Evolutionary conservation across 257 asterid species (phyloP), one percentile per base, ranked within the genome.

Genomic region (Forsythia viridissima): DNA sequence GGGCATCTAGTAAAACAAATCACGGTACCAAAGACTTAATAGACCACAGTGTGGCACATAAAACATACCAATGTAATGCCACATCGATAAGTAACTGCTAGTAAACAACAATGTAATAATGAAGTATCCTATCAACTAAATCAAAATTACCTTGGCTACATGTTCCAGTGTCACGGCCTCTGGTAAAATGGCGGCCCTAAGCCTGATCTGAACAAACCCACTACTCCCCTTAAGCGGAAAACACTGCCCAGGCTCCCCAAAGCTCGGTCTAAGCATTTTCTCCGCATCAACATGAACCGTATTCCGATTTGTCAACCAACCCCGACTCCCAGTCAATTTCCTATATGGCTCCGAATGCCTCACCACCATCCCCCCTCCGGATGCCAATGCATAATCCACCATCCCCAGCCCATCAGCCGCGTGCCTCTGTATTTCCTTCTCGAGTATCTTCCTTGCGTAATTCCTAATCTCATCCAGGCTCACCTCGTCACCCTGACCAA

Each of bases 241-340:
- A 82, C 99, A 96, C 24, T 91, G 92, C 16, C 98, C 98, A 51
- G 99, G 99, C 89, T 93, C 98, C 75, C 99, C 99, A 84, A 96
- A 93, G 85, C 98, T 96, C 5, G 99, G 98, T 76, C 76, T 86
- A 66, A 96, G 76, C 91, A 96, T 92, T 92, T 84, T 93, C 73
- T 81, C 86, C 8, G 97, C 89, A 74, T 87, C 88, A 4, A 37
- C 42, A 51, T 86, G 78, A 61, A 82, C 87, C 77, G 38, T 77
- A 39, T 69, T 82, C 6, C 59, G 67, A 61, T 18, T 75, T 40
- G 77, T 2, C 65, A 82, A 73, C 87, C 89, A 80, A 70, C 41
- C 38, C 24, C 77, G 81, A 69, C 69, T 66, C 37, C 79, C 76
- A 39, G 80, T 75, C 30, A 55, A 5, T 69, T 81, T 80, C 13